These are phyloP conservation scores for Pyrenochaeta sp. DNA, from an alignment of 2,329 filamentous ascomycete species.

Conservation along the genomic window DNA sequence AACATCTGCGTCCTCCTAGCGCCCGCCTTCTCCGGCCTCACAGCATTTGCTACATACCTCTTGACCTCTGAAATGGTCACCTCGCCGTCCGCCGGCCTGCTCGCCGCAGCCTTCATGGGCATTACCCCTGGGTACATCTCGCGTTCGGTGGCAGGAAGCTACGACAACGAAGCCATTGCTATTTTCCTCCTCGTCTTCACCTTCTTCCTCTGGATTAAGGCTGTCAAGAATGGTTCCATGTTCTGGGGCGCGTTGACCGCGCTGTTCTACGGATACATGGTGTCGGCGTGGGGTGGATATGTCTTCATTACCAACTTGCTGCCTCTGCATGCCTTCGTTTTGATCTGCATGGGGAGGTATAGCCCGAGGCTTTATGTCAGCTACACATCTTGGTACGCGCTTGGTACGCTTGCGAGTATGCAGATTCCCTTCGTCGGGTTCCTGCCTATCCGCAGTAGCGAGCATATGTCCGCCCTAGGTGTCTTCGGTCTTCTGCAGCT, in stretches of 20 bases:
- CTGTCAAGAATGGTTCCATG: slow-evolving; percentile 93
- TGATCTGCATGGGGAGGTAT: slow-evolving; percentile 96
- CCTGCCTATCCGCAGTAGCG: slow-evolving; percentile 92
- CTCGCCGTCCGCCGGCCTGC: slow-evolving; percentile 92
- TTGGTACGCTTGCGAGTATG: slow-evolving; percentile 97
- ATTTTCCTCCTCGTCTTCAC: slow-evolving; percentile 99
- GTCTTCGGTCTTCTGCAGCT: slow-evolving; percentile 96
- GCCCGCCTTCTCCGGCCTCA: slow-evolving; percentile 92
- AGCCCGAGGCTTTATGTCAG: slow-evolving; percentile 93
- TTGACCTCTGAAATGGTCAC: slow-evolving; percentile 96
- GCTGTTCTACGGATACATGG: slow-evolving; percentile 99
- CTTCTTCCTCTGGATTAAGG: slow-evolving; percentile 99
- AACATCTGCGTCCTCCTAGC: slow-evolving; percentile 98
- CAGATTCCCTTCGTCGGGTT: slow-evolving; percentile 99
- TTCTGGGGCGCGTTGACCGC: slow-evolving; percentile 96
- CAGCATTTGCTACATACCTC: slow-evolving; percentile 90
- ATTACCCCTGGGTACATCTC: slow-evolving; percentile 98
- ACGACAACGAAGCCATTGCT: slow-evolving; percentile 99
- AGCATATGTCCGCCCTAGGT: slow-evolving; percentile 96
- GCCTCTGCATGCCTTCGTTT: slow-evolving; percentile 89
- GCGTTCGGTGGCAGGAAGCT: slow-evolving; percentile 95
- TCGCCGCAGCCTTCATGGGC: slow-evolving; percentile 96
- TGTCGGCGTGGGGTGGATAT: slow-evolving; percentile 98
- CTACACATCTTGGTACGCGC: slow-evolving; percentile 97
- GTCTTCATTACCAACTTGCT: slow-evolving; percentile 99